Evolutionary conservation across 306 rosid species (phyloP).

Genomic region (Canavalia ensiformis): DNA sequence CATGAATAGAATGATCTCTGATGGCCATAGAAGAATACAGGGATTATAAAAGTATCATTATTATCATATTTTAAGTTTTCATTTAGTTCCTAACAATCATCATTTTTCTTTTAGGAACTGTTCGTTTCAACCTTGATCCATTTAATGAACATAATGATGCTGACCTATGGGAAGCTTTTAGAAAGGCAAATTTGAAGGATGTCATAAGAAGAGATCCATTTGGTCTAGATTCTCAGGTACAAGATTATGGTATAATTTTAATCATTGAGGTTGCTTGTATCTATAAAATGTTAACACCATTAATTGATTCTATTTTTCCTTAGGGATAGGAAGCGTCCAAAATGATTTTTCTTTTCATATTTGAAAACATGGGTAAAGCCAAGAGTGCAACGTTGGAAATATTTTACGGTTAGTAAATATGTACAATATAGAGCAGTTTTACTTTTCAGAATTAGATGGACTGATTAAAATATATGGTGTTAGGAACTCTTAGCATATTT

Average conservation of each 20-base stretch:
- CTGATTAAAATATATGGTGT: no score
- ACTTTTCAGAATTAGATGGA: no score
- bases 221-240: slow-evolving; percentile 91
- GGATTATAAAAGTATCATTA: not conserved
- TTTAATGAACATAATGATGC: slow-evolving; percentile 81
- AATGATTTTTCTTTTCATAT: no score
- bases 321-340: no score
- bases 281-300: not conserved
- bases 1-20: slow-evolving; percentile 6
- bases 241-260: slow-evolving; percentile 7
- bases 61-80: not conserved
- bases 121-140: slow-evolving; percentile 90
- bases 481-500: no score
- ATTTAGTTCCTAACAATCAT: slow-evolving; percentile 21
- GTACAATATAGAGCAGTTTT: no score
- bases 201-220: slow-evolving; percentile 71
- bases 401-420: no score
- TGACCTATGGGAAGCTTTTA: slow-evolving; percentile 86
- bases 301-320: no score
- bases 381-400: no score
- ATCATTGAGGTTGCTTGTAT: slow-evolving; percentile 10
- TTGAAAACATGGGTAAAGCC: no score
- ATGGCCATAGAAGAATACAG: slow-evolving; percentile 11
- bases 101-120: slow-evolving; percentile 65
- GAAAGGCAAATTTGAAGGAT: slow-evolving; percentile 87